phyloP scores from a whole-genome alignment of 2,329 filamentous ascomycete genomes.

The Penicillium sp. region DNA sequence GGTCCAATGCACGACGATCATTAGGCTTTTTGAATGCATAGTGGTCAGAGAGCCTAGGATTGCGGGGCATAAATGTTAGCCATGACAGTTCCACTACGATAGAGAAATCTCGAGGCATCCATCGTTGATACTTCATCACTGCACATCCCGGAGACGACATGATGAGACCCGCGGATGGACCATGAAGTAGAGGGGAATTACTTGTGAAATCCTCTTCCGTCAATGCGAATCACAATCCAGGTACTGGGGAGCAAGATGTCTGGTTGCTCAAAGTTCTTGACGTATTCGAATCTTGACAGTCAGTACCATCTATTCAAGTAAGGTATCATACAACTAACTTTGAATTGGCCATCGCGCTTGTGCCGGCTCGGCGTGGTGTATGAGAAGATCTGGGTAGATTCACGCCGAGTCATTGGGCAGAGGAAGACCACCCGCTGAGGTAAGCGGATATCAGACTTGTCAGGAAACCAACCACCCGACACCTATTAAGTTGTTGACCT shows the following conservation, averaged over 20 bases:
- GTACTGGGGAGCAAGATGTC: constrained; percentile 81
- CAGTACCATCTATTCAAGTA: too few relatives aligned
- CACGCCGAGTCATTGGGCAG: constrained; percentile 8
- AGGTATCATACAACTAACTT: constrained; percentile 24
- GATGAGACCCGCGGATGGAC: not conserved
- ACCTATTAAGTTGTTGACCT: too few relatives aligned
- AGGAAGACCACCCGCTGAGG: too few relatives aligned
- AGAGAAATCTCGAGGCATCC: not conserved
- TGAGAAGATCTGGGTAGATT: constrained; percentile 8
- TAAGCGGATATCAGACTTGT: too few relatives aligned
- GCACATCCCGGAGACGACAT: not conserved
- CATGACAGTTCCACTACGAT: not conserved
- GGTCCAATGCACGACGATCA: constrained; percentile 74
- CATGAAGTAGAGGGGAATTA: constrained; percentile 38
- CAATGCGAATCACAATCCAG: constrained; percentile 90
- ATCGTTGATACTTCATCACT: not conserved
- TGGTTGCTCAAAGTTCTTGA: constrained; percentile 77
- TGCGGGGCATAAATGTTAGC: too few relatives aligned
- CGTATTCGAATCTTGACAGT: constrained; percentile 95
- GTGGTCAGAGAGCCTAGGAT: constrained; percentile 65
- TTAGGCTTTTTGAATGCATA: constrained; percentile 90
- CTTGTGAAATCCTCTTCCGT: constrained; percentile 94
- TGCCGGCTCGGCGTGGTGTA: not conserved
- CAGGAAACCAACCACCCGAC: too few relatives aligned
- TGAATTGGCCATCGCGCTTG: constrained; percentile 34